Evolutionary conservation across 495 filamentous ascomycete genomes (phyloP).

Genomic region (Apodospora peruviana): DNA sequence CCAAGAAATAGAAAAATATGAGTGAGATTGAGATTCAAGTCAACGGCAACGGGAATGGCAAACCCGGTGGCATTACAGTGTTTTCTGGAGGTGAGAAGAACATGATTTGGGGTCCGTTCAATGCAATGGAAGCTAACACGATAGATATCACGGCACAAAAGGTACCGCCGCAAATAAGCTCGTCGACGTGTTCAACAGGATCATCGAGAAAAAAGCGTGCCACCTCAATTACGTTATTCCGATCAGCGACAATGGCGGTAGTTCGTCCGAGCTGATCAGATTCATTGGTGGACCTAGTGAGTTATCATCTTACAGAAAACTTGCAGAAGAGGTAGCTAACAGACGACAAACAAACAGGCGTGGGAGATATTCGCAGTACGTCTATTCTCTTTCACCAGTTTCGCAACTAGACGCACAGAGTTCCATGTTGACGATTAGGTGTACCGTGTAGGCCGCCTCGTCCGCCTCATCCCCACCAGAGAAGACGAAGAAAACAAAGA

Average conservation of each 20-base stretch:
- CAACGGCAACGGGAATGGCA: conserved; percentile 5
- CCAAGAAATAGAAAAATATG: too few species aligned
- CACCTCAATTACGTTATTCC: conserved; percentile 81
- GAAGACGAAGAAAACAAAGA: conserved; percentile 54
- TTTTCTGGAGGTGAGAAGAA: conserved; percentile 30
- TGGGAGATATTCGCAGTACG: conserved; percentile 86
- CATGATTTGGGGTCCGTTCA: not conserved
- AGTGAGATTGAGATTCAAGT: not conserved
- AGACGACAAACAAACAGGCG: conserved; percentile 42
- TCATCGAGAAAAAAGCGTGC: conserved; percentile 65
- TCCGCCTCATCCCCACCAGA: conserved; percentile 74
- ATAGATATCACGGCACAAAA: not conserved
- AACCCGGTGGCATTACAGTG: conserved; percentile 19
- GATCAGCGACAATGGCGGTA: conserved; percentile 92
- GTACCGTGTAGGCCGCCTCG: conserved; percentile 54
- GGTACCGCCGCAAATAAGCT: conserved; percentile 91
- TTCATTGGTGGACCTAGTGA: conserved; percentile 79
- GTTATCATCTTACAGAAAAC: too few species aligned
- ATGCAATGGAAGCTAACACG: not conserved
- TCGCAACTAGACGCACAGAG: too few species aligned
- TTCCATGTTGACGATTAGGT: not conserved
- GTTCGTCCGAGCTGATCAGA: conserved; percentile 83
- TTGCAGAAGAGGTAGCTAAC: not conserved
- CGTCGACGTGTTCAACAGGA: conserved; percentile 79
- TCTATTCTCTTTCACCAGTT: too few species aligned